Percentiles rank a stretch among this genome's conserved stretches.
Conservation (phyloP, 768 basidiomycete genomes). For the Boletus edulis region DNA sequence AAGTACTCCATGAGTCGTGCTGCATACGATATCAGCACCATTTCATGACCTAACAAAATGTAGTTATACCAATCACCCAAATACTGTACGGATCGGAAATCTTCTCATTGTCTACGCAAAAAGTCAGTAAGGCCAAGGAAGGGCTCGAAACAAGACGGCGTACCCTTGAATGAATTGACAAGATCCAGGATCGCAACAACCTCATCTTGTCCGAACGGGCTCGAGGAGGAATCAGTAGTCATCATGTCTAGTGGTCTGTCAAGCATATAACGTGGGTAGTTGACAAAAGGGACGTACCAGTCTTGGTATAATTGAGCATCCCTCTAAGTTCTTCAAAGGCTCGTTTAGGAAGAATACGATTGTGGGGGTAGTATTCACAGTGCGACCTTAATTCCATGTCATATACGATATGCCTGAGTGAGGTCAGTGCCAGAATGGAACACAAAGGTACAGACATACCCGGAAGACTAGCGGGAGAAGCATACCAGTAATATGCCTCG, state of each 20-base stretch:
- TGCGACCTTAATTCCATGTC: conserved; percentile 11
- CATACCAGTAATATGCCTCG: conserved; percentile 15
- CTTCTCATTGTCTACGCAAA: neutral
- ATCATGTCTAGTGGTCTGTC: conserved; percentile 6
- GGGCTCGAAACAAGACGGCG: neutral
- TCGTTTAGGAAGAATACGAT: neutral
- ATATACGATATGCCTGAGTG: neutral
- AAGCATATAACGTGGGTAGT: neutral
- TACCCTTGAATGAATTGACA: conserved; percentile 14
- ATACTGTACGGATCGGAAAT: conserved; percentile 4
- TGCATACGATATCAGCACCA: neutral
- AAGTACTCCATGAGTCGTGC: conserved; percentile 12
- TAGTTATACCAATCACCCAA: conserved; percentile 14
- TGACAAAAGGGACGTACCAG: neutral
- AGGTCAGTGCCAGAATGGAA: neutral
- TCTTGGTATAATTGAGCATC: conserved; percentile 15
- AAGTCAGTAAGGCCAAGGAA: neutral
- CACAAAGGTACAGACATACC: neutral
- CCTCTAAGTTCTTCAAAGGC: conserved; percentile 11
- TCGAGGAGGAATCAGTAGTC: conserved; percentile 17
- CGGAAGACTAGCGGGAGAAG: neutral
- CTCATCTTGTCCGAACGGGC: conserved; percentile 13
- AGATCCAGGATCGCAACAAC: conserved; percentile 12
- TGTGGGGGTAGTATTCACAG: conserved; percentile 16
- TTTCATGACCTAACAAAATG: neutral